Percentiles rank a stretch among this genome's conserved stretches.
Evolutionary conservation across 2,329 filamentous ascomycete species (phyloP).

Genomic region (Arthrobotrys conoides): DNA sequence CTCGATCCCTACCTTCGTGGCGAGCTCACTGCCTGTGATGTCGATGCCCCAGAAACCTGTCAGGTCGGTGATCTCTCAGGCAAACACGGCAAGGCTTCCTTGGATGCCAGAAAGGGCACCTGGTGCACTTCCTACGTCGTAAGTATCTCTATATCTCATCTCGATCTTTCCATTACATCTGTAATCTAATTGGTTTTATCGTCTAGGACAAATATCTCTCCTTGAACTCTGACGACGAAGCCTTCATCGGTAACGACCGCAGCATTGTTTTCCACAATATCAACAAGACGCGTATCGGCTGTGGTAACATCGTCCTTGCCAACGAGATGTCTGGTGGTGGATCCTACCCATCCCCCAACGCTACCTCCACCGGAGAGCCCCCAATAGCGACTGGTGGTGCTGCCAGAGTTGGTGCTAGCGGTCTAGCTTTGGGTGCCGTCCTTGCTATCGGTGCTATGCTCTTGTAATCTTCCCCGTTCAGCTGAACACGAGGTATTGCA

Average conservation of each 20-base stretch:
- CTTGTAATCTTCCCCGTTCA: slow-evolving; percentile 22
- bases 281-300: slow-evolving; percentile 73
- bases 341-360: slow-evolving; percentile 10
- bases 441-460: slow-evolving; percentile 33
- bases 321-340: background rate
- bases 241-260: slow-evolving; percentile 75
- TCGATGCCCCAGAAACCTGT: slow-evolving; percentile 74
- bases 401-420: slow-evolving; percentile 18
- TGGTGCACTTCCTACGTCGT: slow-evolving; percentile 51
- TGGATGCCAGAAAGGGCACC: slow-evolving; percentile 5
- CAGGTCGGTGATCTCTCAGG: slow-evolving; percentile 83
- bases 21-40: slow-evolving; percentile 75
- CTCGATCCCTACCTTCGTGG: slow-evolving; percentile 79
- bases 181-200: background rate
- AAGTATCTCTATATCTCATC: slow-evolving; percentile 26
- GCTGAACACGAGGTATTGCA: background rate
- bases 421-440: slow-evolving; percentile 34
- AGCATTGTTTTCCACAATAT: slow-evolving; percentile 76
- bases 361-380: slow-evolving; percentile 8
- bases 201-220: slow-evolving; percentile 73
- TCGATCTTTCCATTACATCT: background rate
- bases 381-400: slow-evolving; percentile 34
- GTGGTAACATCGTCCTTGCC: slow-evolving; percentile 73
- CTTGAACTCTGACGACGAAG: slow-evolving; percentile 69
- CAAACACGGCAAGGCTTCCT: slow-evolving; percentile 74